phyloP scores from a whole-genome alignment of 208 protist genomes.

The Crithidia brevicula region DNA sequence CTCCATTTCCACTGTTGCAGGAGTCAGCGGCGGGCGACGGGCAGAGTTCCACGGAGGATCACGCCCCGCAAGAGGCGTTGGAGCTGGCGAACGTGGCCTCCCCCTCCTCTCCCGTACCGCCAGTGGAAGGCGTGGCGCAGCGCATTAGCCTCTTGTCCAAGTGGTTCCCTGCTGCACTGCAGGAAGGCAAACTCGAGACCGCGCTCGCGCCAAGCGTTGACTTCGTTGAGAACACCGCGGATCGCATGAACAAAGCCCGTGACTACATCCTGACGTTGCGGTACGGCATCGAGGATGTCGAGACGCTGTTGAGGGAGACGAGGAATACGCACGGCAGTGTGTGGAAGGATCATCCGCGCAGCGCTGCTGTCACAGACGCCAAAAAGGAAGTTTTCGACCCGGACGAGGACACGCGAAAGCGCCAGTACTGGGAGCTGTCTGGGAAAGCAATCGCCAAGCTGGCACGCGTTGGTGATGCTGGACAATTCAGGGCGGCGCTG shows the following conservation, averaged over 20 bases:
- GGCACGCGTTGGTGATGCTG: slow-evolving; percentile 4
- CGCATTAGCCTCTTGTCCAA: slow-evolving; percentile 61
- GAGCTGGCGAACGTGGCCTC: slow-evolving; percentile 22
- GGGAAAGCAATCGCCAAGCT: slow-evolving; percentile 11
- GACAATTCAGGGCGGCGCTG: slow-evolving; percentile 20
- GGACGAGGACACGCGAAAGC: background rate
- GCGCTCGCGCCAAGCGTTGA: slow-evolving; percentile 44
- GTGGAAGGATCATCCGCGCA: background rate
- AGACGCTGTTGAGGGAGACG: slow-evolving; percentile 33
- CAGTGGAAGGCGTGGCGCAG: slow-evolving; percentile 25
- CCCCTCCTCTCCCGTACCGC: slow-evolving; percentile 19
- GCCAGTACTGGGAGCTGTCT: slow-evolving; percentile 19
- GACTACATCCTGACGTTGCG: slow-evolving; percentile 68
- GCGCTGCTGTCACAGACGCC: background rate
- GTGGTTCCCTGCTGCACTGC: slow-evolving; percentile 76
- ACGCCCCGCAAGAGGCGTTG: no score
- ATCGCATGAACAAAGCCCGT: slow-evolving; percentile 53
- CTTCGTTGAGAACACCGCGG: slow-evolving; percentile 51
- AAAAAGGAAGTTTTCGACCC: background rate
- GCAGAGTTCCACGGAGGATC: no score
- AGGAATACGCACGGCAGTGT: background rate
- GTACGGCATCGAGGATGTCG: slow-evolving; percentile 68
- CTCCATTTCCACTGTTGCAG: no score
- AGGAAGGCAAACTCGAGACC: slow-evolving; percentile 61
- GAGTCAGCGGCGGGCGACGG: no score